Evolutionary conservation across 768 basidiomycete genomes (phyloP), one percentile per base, ranked within the genome.

Genomic region (Rhizopogon sp.): DNA sequence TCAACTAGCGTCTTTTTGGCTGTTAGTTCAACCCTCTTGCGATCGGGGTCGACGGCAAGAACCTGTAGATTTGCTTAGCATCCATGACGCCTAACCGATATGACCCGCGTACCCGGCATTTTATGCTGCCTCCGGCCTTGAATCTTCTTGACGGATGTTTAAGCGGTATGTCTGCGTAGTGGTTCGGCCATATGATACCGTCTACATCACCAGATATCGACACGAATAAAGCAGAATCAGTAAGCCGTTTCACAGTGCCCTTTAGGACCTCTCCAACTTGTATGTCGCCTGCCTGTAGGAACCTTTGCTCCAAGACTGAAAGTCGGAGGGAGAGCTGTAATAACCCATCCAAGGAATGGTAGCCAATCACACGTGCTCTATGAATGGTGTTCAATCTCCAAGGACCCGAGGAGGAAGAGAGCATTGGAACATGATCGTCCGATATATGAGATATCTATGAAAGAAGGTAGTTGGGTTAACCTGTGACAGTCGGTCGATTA

Each of bases 111-210:
- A 93, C 94, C 56, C 92, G 76, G 62, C 92, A 94, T 73, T 90
- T 37, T 96, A 98, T 88, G 50, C 67, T 80, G 3, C 79, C 78
- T 25, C 94, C 95, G 20, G 79, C 74, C 65, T 92, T 94, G 76
- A 49, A 49, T 22, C 47, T 22, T 49, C 22, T 49, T 42, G 92
- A 84, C 9, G 96, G 96, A 66, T 98, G 90, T 66, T 94, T 97
- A 62, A 98, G 78, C n/a, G 75, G 67, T 63, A 98, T 94, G 68
- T 99, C 97, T 10, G 97, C 93, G 66, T 90, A 97, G 66, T 98
- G 97, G 57, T 85, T 82, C 0, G 95, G 94, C 90, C 92, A 97
- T 20, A 98, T 78, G 28, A 97, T 87, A 29, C 91, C 97, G 64
- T 97, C 93, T 33, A 98, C 85, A 56, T 81, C 90, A 5, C 91